Conservation (phyloP, 1,139 yeast species). For the Pichia sp. region DNA sequence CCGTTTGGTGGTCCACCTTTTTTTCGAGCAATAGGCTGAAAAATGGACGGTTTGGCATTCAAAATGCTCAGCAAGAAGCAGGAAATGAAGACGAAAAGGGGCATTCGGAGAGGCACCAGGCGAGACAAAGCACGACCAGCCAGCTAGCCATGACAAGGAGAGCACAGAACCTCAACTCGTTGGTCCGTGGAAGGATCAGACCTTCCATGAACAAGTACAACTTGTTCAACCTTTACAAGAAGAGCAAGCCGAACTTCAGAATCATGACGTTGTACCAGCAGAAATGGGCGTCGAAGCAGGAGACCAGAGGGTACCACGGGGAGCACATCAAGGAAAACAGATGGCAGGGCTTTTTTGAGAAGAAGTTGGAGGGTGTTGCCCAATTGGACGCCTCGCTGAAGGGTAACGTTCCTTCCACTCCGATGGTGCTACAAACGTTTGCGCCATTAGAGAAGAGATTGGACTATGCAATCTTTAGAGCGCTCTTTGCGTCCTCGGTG, state of each 20-base stretch:
- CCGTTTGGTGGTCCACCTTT: not conserved
- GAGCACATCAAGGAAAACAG: slow-evolving; percentile 84
- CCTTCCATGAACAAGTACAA: slow-evolving; percentile 92
- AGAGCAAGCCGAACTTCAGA: slow-evolving; percentile 43
- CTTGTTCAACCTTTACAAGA: slow-evolving; percentile 78
- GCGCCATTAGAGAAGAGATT: slow-evolving; percentile 84
- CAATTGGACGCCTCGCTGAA: slow-evolving; percentile 73
- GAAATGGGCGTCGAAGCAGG: slow-evolving; percentile 87
- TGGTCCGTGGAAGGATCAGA: slow-evolving; percentile 51
- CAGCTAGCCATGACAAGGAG: slow-evolving; percentile 26
- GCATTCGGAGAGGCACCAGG: not conserved
- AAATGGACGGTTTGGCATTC: not conserved
- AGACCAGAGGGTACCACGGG: slow-evolving; percentile 93
- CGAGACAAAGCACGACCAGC: not conserved
- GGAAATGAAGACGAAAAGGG: not conserved
- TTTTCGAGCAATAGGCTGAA: not conserved
- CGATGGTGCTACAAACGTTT: slow-evolving; percentile 82
- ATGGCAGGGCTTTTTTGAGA: slow-evolving; percentile 68
- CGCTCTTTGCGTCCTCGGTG: slow-evolving; percentile 89
- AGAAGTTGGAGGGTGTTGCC: slow-evolving; percentile 78
- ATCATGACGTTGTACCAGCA: slow-evolving; percentile 64
- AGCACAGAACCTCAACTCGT: slow-evolving; percentile 28
- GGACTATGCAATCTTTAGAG: slow-evolving; percentile 84
- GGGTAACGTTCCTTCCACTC: slow-evolving; percentile 61
- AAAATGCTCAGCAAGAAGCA: not conserved